These are phyloP conservation scores for Alnus glutinosa DNA, from an alignment of 306 rosid genomes.

Conservation along the genomic window DNA sequence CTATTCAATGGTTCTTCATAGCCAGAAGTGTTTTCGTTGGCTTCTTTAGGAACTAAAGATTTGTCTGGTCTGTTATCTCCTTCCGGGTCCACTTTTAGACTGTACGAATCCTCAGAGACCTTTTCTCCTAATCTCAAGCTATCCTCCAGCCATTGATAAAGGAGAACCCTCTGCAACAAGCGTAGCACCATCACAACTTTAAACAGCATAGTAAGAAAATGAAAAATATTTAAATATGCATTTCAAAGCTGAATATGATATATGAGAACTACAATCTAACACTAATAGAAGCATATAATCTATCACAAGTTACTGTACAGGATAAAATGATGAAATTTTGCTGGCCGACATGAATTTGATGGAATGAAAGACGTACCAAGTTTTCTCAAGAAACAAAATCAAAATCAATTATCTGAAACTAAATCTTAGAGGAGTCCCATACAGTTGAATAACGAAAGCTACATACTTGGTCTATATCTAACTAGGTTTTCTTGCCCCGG, in stretches of 20 bases:
- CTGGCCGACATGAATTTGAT: not conserved
- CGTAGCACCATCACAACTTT: not conserved
- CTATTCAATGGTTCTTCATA: slow-evolving; percentile 37
- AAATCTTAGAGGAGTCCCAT: not conserved
- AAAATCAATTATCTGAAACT: not conserved
- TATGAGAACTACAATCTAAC: not conserved
- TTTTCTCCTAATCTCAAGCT: slow-evolving; percentile 77
- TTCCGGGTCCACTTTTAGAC: slow-evolving; percentile 42
- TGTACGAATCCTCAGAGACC: slow-evolving; percentile 61
- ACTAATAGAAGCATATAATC: not conserved
- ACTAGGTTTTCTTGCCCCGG: not conserved
- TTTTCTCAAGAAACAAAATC: not conserved
- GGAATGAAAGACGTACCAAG: not conserved
- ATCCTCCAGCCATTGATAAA: slow-evolving; percentile 84
- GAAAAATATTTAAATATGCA: not conserved
- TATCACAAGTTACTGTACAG: not conserved
- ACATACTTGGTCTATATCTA: not conserved
- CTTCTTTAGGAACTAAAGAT: slow-evolving; percentile 23
- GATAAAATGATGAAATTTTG: not conserved
- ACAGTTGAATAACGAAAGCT: not conserved
- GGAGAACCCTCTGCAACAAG: slow-evolving; percentile 54
- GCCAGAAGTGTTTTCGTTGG: slow-evolving; percentile 23
- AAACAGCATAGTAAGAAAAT: slow-evolving; percentile 13
- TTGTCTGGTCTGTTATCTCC: slow-evolving; percentile 35
- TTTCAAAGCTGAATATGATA: slow-evolving; percentile 7